Evolutionary conservation across 2,329 filamentous ascomycete species (phyloP).

Genomic region (Venturia oleaginea): DNA sequence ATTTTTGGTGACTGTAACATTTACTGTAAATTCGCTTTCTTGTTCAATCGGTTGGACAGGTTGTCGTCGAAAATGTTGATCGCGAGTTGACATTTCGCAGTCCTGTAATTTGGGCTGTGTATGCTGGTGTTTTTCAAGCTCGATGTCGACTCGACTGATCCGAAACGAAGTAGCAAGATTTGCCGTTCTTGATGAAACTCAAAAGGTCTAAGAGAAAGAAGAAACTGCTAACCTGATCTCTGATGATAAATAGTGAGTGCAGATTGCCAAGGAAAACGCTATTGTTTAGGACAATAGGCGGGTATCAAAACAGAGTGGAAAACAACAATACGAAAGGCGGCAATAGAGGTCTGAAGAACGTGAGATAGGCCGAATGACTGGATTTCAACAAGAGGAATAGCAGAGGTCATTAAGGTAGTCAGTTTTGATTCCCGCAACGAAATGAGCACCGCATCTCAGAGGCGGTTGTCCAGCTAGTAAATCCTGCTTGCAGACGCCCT

Average conservation of each 20-base stretch:
- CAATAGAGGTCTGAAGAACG: not conserved
- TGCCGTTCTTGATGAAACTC: not conserved
- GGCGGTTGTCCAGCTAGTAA: not conserved
- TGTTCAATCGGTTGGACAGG: not conserved
- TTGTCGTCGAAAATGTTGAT: not conserved
- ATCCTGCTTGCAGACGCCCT: constrained; percentile 1
- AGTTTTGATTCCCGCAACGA: not conserved
- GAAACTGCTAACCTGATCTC: not conserved
- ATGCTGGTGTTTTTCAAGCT: not conserved
- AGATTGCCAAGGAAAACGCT: not conserved
- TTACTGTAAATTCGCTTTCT: constrained; percentile 8
- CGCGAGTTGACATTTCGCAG: not conserved
- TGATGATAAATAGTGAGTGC: not conserved
- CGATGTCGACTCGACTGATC: not conserved
- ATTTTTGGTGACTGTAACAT: constrained; percentile 7
- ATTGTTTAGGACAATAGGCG: not conserved
- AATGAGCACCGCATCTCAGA: constrained; percentile 4
- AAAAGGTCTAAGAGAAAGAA: not conserved
- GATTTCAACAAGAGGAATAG: not conserved
- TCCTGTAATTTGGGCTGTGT: not conserved
- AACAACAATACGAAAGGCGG: not conserved
- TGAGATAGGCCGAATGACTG: not conserved
- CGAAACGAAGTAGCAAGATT: too few relatives aligned
- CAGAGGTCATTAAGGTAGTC: not conserved
- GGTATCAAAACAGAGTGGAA: not conserved